These are phyloP conservation scores for Corylus heterophylla DNA, from an alignment of 306 rosid genomes.

Conservation along the genomic window DNA sequence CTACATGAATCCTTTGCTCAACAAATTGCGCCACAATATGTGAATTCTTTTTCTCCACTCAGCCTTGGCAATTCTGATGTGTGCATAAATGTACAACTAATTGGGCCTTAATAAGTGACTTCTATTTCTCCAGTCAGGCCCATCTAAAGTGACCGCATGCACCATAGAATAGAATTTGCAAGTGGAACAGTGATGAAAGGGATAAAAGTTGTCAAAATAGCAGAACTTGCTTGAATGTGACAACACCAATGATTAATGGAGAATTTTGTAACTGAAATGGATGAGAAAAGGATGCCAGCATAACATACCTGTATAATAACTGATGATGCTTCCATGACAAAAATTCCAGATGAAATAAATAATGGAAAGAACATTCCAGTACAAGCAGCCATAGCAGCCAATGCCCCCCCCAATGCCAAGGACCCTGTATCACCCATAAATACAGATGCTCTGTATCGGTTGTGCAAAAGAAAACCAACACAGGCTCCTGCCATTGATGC, in stretches of 20 bases:
- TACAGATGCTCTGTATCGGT: constrained; percentile 83
- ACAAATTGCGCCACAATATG: not conserved
- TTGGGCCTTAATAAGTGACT: not conserved
- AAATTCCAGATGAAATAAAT: constrained; percentile 71
- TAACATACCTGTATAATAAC: constrained; percentile 67
- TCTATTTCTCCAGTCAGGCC: not conserved
- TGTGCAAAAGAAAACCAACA: constrained; percentile 94
- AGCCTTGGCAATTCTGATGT: not conserved
- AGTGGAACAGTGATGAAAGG: not conserved
- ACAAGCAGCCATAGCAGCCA: constrained; percentile 96
- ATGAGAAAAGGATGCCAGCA: constrained; percentile 15
- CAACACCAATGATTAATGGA: not conserved
- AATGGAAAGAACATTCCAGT: constrained; percentile 96
- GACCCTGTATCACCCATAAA: constrained; percentile 92
- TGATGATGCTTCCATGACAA: constrained; percentile 68
- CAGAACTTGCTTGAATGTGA: not conserved
- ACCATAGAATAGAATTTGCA: not conserved
- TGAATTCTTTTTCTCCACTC: not conserved
- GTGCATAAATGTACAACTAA: not conserved
- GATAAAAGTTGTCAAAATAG: not conserved
- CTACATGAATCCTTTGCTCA: not conserved
- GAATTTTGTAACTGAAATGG: not conserved
- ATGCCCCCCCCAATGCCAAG: constrained; percentile 89
- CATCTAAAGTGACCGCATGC: not conserved
- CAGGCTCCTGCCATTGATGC: constrained; percentile 99